phyloP scores from a whole-genome alignment of 345 rosid species.

The Luvunga scandens region DNA sequence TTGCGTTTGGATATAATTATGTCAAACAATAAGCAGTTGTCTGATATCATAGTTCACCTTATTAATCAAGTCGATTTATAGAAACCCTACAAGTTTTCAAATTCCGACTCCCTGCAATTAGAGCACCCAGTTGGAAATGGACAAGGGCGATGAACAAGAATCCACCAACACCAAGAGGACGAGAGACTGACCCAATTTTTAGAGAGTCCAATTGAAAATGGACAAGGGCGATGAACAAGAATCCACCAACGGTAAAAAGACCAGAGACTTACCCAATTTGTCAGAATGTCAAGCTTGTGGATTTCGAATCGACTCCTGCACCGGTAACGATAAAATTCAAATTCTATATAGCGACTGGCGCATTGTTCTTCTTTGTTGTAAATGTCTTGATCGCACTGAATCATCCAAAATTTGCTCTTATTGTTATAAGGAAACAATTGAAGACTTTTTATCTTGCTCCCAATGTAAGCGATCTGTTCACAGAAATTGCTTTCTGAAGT shows the following conservation, averaged over 20 bases:
- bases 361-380: conserved; percentile 42
- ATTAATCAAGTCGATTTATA: not conserved
- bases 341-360: conserved; percentile 60
- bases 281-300: conserved; percentile 61
- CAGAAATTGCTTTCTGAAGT: conserved; percentile 31
- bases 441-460: conserved; percentile 29
- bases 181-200: not conserved
- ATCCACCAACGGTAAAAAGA: conserved; percentile 26
- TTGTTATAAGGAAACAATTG: conserved; percentile 36
- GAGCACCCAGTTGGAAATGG: not conserved
- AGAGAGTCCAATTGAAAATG: not conserved
- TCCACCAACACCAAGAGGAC: not conserved
- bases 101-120: not conserved
- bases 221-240: not conserved
- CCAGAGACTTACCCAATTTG: conserved; percentile 53
- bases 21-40: no score
- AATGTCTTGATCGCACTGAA: conserved; percentile 33
- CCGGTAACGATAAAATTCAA: conserved; percentile 36
- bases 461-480: conserved; percentile 40
- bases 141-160: not conserved
- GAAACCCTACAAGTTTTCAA: not conserved
- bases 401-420: conserved; percentile 48
- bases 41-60: no score
- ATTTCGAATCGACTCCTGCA: conserved; percentile 35
- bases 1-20: no score